phyloP scores from a whole-genome alignment of 352 stramenopile genomes.

The Pythium pyrilobum region DNA sequence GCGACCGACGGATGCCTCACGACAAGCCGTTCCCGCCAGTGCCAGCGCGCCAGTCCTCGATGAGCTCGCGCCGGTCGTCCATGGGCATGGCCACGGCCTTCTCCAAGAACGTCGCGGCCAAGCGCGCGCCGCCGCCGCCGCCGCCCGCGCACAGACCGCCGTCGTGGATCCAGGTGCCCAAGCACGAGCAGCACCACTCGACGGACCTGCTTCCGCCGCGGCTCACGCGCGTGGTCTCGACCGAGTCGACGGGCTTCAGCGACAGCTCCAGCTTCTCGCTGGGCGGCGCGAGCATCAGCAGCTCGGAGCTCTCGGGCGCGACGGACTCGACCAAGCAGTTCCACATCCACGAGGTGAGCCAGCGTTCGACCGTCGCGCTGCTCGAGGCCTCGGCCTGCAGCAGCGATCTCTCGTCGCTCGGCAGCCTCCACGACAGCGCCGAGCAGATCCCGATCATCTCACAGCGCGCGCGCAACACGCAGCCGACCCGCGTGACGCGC shows the following conservation, averaged over 20 bases:
- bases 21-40: neutral
- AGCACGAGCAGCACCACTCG: no score
- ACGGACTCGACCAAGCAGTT: constrained; percentile 1
- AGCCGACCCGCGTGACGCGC: no score
- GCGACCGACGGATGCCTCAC: no score
- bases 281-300: no score
- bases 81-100: neutral
- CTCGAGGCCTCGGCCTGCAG: neutral
- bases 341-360: no score
- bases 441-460: neutral
- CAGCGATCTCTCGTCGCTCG: constrained; percentile 11
- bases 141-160: neutral
- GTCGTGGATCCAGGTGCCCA: neutral
- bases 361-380: constrained; percentile 2
- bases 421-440: constrained; percentile 11
- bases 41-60: neutral
- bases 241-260: no score
- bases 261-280: no score
- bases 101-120: neutral
- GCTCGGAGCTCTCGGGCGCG: no score
- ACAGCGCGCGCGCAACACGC: no score
- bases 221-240: neutral
- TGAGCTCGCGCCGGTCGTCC: neutral
- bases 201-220: no score
- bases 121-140: neutral